Percentiles rank a stretch among this genome's conserved stretches.
phyloP scores from a whole-genome alignment of 2,329 filamentous ascomycete species.

The Cladophialophora chaetospira region DNA sequence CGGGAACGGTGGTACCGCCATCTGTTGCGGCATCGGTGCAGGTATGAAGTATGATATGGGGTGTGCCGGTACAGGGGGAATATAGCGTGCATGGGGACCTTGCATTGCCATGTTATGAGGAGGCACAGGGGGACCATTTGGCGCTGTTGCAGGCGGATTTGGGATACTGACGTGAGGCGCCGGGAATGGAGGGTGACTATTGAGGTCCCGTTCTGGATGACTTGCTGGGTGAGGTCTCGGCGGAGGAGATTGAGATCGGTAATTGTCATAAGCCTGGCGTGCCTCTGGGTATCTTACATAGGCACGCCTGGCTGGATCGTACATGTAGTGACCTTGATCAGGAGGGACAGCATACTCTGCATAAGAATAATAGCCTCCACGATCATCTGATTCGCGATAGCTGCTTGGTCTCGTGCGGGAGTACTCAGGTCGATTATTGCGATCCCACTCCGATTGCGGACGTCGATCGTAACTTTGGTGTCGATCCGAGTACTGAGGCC shows the following conservation, averaged over 20 bases:
- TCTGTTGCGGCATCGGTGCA: constrained; percentile 5
- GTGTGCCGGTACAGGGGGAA: constrained; percentile 10
- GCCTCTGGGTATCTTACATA: background rate
- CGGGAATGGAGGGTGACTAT: constrained; percentile 3
- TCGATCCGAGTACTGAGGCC: background rate
- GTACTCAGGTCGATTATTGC: background rate
- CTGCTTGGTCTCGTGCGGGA: background rate
- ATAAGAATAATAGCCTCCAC: constrained; percentile 7
- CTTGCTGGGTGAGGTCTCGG: background rate
- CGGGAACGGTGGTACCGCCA: constrained; percentile 8
- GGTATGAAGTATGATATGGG: constrained; percentile 1
- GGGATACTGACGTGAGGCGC: background rate
- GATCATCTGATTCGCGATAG: background rate
- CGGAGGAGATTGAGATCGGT: background rate
- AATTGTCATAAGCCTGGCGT: constrained; percentile 9
- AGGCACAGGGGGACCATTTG: background rate
- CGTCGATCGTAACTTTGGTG: constrained; percentile 8
- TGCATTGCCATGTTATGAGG: background rate
- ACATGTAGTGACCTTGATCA: constrained; percentile 11
- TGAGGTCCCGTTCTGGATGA: background rate
- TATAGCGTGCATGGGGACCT: background rate
- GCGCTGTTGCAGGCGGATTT: background rate
- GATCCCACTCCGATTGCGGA: constrained; percentile 6
- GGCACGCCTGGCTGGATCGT: no score
- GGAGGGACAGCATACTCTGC: constrained; percentile 13